A percentile compares a stretch with the other conserved stretches of the same genome.
Evolutionary conservation across 805 yeast species (phyloP).

Genomic region (Schwanniomyces yamadae): DNA sequence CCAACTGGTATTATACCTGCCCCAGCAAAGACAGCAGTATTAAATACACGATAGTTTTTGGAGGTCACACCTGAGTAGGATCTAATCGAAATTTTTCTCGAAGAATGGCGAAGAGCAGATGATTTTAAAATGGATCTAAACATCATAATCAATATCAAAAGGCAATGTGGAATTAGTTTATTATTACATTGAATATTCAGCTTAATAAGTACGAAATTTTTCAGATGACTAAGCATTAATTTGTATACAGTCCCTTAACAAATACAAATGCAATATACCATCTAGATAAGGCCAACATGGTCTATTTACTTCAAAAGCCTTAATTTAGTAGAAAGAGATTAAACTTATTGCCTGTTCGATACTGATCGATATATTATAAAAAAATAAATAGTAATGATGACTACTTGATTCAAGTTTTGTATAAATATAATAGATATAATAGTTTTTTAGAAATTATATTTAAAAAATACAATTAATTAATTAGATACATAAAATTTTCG

Average conservation of each 20-base stretch:
- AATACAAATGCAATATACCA: no score
- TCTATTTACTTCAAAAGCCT: no score
- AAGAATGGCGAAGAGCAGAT: constrained; percentile 10
- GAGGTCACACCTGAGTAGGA: constrained; percentile 7
- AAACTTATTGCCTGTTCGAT: no score
- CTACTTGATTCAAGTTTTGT: no score
- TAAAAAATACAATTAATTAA: no score
- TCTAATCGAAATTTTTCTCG: constrained; percentile 11
- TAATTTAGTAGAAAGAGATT: no score
- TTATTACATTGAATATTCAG: neutral
- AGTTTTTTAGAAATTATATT: no score
- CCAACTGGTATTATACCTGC: constrained; percentile 14
- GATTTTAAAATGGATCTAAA: constrained; percentile 19
- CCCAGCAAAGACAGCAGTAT: constrained; percentile 10
- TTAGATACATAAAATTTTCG: no score
- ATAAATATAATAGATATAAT: no score
- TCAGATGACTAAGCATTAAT: constrained; percentile 8
- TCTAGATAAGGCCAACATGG: no score
- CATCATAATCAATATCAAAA: constrained; percentile 11
- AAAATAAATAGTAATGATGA: no score
- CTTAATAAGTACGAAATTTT: constrained; percentile 5
- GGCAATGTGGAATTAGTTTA: neutral
- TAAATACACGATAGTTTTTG: constrained; percentile 6
- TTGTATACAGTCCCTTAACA: neutral
- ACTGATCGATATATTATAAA: no score